Evolutionary conservation across 805 yeast species (phyloP).

Genomic region (Yamadazyma kitorensis): DNA sequence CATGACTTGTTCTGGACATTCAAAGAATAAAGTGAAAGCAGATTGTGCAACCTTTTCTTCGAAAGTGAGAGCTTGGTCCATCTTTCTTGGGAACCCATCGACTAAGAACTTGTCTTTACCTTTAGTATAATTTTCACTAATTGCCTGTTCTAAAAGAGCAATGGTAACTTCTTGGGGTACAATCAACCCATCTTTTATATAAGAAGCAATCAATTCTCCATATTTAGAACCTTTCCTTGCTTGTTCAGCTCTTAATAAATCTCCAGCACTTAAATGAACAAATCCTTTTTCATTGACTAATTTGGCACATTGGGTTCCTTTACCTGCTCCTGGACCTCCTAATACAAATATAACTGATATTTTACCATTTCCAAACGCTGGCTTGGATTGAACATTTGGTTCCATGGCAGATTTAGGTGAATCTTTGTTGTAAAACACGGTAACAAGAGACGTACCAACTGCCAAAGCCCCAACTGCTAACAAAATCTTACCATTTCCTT

Average conservation of each 20-base stretch:
- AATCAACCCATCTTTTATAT: conserved; percentile 82
- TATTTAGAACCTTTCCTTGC: conserved; percentile 73
- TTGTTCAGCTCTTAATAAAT: conserved; percentile 90
- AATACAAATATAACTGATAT: conserved; percentile 83
- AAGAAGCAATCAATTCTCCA: conserved; percentile 81
- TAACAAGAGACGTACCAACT: conserved; percentile 45
- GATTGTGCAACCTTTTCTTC: conserved; percentile 75
- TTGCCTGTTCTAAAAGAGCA: conserved; percentile 78
- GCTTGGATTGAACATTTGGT: conserved; percentile 15
- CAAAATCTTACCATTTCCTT: conserved; percentile 24
- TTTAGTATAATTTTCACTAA: conserved; percentile 46
- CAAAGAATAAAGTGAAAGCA: conserved; percentile 69
- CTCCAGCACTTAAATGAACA: conserved; percentile 95
- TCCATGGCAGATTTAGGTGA: conserved; percentile 47
- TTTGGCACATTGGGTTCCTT: conserved; percentile 93
- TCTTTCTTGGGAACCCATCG: conserved; percentile 97
- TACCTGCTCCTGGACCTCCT: conserved; percentile 98
- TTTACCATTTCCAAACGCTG: conserved; percentile 59
- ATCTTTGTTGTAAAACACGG: conserved; percentile 41
- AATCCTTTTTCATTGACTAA: conserved; percentile 78
- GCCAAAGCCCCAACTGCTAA: conserved; percentile 44
- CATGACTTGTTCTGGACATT: conserved; percentile 83
- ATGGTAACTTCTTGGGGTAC: conserved; percentile 94
- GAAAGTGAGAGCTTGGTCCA: conserved; percentile 97
- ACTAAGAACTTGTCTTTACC: conserved; percentile 69